Conservation (phyloP, 495 filamentous ascomycete genomes). For the Xylaria bambusicola region DNA sequence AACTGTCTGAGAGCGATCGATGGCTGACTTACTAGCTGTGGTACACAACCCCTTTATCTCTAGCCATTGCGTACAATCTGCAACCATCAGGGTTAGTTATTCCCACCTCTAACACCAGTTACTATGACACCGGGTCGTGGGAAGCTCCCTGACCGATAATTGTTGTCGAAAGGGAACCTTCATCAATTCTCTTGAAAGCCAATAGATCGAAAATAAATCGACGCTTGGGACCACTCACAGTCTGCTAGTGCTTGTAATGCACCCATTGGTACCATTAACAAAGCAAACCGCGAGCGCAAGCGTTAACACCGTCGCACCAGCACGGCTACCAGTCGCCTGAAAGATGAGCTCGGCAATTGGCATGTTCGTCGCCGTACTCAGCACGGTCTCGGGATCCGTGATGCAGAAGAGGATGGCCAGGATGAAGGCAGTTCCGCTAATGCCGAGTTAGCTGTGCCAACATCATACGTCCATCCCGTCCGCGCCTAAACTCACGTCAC, state of each 20-base stretch:
- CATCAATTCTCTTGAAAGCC: background rate
- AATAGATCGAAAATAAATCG: background rate
- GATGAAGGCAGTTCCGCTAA: slow-evolving; percentile 32
- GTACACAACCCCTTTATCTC: slow-evolving; percentile 56
- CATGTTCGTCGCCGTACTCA: slow-evolving; percentile 43
- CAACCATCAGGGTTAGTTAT: background rate
- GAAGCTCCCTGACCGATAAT: no score
- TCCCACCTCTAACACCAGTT: background rate
- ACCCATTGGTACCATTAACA: slow-evolving; percentile 39
- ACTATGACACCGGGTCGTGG: no score
- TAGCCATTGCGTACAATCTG: slow-evolving; percentile 55
- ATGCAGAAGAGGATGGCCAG: slow-evolving; percentile 39
- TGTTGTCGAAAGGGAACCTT: no score
- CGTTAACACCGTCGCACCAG: slow-evolving; percentile 35
- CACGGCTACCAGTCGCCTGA: slow-evolving; percentile 34
- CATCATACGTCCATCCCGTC: background rate
- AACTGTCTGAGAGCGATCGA: background rate
- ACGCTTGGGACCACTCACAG: slow-evolving; percentile 18
- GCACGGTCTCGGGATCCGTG: slow-evolving; percentile 32
- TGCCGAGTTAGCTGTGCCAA: background rate
- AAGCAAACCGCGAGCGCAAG: slow-evolving; percentile 40
- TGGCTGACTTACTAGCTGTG: slow-evolving; percentile 35
- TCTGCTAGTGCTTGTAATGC: slow-evolving; percentile 55
- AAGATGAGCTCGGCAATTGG: slow-evolving; percentile 48
- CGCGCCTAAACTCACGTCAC: slow-evolving; percentile 30